These are phyloP conservation scores for Colletotrichum coccodes DNA, from an alignment of 2,329 filamentous ascomycete genomes.

Conservation along the genomic window DNA sequence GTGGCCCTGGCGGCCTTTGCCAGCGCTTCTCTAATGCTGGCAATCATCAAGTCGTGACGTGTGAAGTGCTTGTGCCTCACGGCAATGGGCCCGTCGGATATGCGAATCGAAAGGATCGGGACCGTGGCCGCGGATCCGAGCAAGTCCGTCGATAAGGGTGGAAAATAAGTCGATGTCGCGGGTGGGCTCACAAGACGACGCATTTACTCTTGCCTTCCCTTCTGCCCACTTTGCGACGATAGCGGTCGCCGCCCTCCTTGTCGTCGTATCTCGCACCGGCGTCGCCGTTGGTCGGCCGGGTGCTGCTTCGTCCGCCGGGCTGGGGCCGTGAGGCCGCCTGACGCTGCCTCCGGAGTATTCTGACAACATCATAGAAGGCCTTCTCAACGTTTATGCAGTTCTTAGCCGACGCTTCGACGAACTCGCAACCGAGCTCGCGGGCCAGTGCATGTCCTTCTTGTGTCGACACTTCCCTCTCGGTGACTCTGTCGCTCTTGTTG, in stretches of 20 bases:
- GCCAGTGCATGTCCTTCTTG: constrained; percentile 95
- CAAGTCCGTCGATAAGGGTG: constrained; percentile 16
- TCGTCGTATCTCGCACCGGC: constrained; percentile 28
- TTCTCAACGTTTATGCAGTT: constrained; percentile 99
- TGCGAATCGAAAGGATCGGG: constrained; percentile 21
- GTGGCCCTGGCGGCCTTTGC: constrained; percentile 28
- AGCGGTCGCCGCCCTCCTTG: constrained; percentile 32
- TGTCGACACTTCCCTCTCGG: constrained; percentile 94
- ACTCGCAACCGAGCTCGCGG: constrained; percentile 92
- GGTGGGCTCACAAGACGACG: constrained; percentile 31
- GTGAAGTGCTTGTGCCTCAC: constrained; percentile 32
- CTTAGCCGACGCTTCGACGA: constrained; percentile 96
- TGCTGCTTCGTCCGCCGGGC: constrained; percentile 31
- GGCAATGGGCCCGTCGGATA: constrained; percentile 25
- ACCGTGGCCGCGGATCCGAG: constrained; percentile 19
- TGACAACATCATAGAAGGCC: constrained; percentile 97
- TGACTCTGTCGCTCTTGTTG: constrained; percentile 94
- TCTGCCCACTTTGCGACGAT: constrained; percentile 29
- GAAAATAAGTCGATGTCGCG: background rate
- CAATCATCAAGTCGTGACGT: constrained; percentile 35
- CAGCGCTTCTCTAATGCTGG: constrained; percentile 34
- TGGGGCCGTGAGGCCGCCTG: constrained; percentile 61
- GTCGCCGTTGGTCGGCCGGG: constrained; percentile 31
- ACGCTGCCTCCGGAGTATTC: constrained; percentile 86
- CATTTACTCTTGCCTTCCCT: constrained; percentile 35